Evolutionary conservation across 768 basidiomycete genomes (phyloP).

Genomic region (Pleurotus tuoliensis): DNA sequence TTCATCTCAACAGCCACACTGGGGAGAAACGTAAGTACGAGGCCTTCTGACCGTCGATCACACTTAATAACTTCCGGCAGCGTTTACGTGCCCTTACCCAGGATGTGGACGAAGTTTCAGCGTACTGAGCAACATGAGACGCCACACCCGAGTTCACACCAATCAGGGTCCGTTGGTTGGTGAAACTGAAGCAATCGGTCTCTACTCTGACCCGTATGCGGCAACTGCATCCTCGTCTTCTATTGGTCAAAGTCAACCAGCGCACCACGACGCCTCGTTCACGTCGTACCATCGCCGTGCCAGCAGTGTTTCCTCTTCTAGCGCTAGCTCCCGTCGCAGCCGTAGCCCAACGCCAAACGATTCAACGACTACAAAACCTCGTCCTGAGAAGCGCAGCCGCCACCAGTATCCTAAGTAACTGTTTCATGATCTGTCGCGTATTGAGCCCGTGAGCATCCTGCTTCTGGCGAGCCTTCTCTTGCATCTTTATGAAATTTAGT

Average conservation of each 20-base stretch:
- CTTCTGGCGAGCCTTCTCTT: background rate
- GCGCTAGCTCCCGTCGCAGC: slow-evolving; percentile 35
- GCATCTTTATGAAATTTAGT: background rate
- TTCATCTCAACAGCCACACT: slow-evolving; percentile 81
- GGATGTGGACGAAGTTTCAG: slow-evolving; percentile 80
- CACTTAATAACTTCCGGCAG: slow-evolving; percentile 32
- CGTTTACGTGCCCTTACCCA: slow-evolving; percentile 70
- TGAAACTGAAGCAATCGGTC: background rate
- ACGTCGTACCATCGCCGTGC: slow-evolving; percentile 29
- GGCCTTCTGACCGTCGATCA: slow-evolving; percentile 10
- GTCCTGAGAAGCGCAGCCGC: slow-evolving; percentile 30
- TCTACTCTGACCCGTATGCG: slow-evolving; percentile 6
- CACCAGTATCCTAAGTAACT: slow-evolving; percentile 16
- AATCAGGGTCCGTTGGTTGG: slow-evolving; percentile 12
- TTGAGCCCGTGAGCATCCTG: slow-evolving; percentile 2
- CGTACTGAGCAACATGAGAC: slow-evolving; percentile 86
- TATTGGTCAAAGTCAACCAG: slow-evolving; percentile 3
- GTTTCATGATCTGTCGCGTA: background rate
- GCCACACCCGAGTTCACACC: slow-evolving; percentile 73
- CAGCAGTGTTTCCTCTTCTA: slow-evolving; percentile 38
- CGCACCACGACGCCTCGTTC: slow-evolving; percentile 12
- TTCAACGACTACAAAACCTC: slow-evolving; percentile 12
- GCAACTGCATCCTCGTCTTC: slow-evolving; percentile 10
- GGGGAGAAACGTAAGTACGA: slow-evolving; percentile 73
- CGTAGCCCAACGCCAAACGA: slow-evolving; percentile 36